Base-by-base conservation (phyloP, 257 asterid species). In the Nicotiana sylvestris region DNA sequence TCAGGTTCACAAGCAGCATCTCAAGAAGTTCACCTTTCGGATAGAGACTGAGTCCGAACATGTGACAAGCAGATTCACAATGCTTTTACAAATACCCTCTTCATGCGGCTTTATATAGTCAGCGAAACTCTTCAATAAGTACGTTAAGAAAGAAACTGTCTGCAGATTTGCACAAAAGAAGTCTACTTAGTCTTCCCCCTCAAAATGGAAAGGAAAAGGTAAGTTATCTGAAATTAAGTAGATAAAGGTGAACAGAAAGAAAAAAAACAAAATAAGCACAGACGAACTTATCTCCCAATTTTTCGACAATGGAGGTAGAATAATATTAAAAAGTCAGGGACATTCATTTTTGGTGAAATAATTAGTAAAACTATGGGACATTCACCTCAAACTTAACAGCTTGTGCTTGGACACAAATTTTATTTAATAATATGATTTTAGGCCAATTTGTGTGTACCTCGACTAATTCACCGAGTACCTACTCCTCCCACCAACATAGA, bases 31-130 rank as follows among this genome's bases (percentile, higher is more conserved):
- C 58, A 96, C 99, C 98, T 93, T 94, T 79, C 99, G 89, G 76
- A 96, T 94, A 57, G 98, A 90, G 85, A 96, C 99, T 0, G 99
- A 96, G 89, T 96, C 99, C 27, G 99, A 94, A 87, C 99, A 96
- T 55, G 99, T 94, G 83, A 94, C 99, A 27, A 96, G 99, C 88
- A 96, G 93, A 88, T 94, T 96, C 83, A 96, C 99, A 61, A 96
- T 92, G 89, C 99, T 96, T 89, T 92, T 93, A 90, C 99, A 96
- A 86, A 96, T 96, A 90, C 94, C 92, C 89, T 96, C 99, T 87
- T 94, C 98, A 82, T 94, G 99, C 61, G 94, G 99, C 89, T 93
- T 92, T 83, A 96, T 96, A 87, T 93, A 94, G 83, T 94, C 98
- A 27, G 94, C 92, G 83, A 91, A 94, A 84, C 98, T 93, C 91